Base-by-base conservation (phyloP, 176 grass and related monocot species). In the Musa acuminata region DNA sequence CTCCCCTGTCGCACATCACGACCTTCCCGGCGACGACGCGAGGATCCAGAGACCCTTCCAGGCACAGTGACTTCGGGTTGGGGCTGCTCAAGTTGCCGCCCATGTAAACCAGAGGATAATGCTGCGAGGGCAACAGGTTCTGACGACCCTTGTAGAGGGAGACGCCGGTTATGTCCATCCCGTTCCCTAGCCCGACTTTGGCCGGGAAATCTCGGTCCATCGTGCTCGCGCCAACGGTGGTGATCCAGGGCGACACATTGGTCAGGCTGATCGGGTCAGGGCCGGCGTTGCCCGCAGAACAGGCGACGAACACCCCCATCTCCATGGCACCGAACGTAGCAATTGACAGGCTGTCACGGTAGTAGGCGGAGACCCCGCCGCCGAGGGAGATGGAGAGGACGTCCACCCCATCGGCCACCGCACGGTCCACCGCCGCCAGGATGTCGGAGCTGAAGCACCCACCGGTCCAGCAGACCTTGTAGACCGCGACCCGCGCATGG, bases 391-490 rank as follows among this genome's bases (percentile, higher is more conserved):
- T 91, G 84, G 96, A 99, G 80, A 99, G 86, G 66, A 99, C 86
- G 79, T 99, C 86, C 69, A 95, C 96, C 49, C 96, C 96, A 77
- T 99, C 96, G 26, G 96, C 76, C 65, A 99, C 96, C 17, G 91
- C 96, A 12, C 88, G 84, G 19, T 95, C 91, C 52, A 95, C 96
- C n/a, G 96, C 96, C 3, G 91, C 96, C 66, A 99, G 82, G 75
- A 99, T 99, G 84, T 99, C 96, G 72, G 96, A 99, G 88, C 91
- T 99, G 84, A 99, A 95, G 90, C 96, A 99, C 11, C 91, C 96
- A 48, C 96, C 88, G 13, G 79, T 73, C 96, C 96, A 99, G 88
- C 96, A 99, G 69, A 99, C 96, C 85, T 99, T 99, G 84, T 99
- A 99, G 3, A 83, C 88, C 2, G 96, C 96, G 59, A 95, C 80